A percentile compares a stretch with the other conserved stretches of the same genome.
phyloP scores from a whole-genome alignment of 176 grass and related monocot genomes.

The Phragmites australis region DNA sequence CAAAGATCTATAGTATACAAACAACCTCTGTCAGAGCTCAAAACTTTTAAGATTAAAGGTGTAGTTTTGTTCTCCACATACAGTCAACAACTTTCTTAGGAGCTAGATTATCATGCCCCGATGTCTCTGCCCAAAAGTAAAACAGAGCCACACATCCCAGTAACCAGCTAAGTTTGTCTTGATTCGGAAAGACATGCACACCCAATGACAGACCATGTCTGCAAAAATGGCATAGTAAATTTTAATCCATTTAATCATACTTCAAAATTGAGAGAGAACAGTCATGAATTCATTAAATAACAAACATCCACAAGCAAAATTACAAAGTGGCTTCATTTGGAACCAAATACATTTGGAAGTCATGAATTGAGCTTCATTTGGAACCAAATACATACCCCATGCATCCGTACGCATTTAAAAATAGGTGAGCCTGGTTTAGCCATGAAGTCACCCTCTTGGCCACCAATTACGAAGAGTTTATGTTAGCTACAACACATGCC shows the following conservation, averaged over 20 bases:
- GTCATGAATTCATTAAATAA: neutral
- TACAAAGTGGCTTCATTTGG: conserved; percentile 52
- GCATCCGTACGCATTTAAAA: conserved; percentile 78
- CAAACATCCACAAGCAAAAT: neutral
- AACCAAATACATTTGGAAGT: too few species aligned
- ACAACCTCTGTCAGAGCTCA: neutral
- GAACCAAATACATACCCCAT: conserved; percentile 56
- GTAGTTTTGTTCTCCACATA: conserved; percentile 70
- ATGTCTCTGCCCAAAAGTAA: conserved; percentile 88
- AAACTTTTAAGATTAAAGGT: conserved; percentile 29
- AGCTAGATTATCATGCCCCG: conserved; percentile 65
- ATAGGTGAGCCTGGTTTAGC: conserved; percentile 85
- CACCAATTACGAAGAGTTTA: conserved; percentile 82
- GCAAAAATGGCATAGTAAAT: conserved; percentile 12
- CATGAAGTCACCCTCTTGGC: conserved; percentile 97
- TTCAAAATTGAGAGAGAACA: neutral
- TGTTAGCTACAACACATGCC: conserved; percentile 77
- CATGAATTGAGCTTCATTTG: neutral
- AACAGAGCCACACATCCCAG: conserved; percentile 80
- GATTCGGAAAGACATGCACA: conserved; percentile 73
- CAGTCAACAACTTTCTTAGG: conserved; percentile 79
- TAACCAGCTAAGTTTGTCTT: conserved; percentile 83
- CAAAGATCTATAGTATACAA: conserved; percentile 12
- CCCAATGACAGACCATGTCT: conserved; percentile 84
- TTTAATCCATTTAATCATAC: neutral